Percentiles rank a stretch among this genome's conserved stretches.
phyloP scores from a whole-genome alignment of 2,329 filamentous ascomycete genomes.

The Ilyonectria destructans region DNA sequence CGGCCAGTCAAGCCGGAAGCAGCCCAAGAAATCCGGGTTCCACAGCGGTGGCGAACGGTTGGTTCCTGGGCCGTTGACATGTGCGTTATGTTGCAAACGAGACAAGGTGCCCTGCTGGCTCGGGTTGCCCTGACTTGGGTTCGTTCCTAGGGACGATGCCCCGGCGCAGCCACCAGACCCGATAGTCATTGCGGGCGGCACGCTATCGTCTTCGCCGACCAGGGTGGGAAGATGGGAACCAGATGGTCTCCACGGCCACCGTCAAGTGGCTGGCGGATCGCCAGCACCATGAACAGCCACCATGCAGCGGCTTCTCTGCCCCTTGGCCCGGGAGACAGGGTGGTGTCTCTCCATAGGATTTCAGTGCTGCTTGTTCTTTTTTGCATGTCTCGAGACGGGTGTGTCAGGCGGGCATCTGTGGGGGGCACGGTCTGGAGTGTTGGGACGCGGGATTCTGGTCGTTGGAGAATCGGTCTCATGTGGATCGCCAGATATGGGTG shows the following conservation, averaged over 20 bases:
- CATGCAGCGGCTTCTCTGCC: slow-evolving; percentile 36
- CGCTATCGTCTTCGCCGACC: slow-evolving; percentile 40
- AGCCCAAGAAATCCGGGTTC: slow-evolving; percentile 33
- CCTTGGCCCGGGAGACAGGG: slow-evolving; percentile 35
- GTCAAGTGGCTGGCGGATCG: slow-evolving; percentile 45
- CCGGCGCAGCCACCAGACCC: slow-evolving; percentile 42
- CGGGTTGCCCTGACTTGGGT: slow-evolving; percentile 36
- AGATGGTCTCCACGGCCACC: slow-evolving; percentile 41
- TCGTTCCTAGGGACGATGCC: slow-evolving; percentile 42
- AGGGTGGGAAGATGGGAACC: slow-evolving; percentile 33
- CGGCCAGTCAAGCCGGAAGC: slow-evolving; percentile 16
- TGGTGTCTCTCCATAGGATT: slow-evolving; percentile 3
- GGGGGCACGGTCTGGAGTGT: slow-evolving; percentile 7
- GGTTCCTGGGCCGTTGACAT: slow-evolving; percentile 43
- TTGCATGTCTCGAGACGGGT: slow-evolving; percentile 15
- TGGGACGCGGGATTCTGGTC: slow-evolving; percentile 9
- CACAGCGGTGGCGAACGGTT: slow-evolving; percentile 41
- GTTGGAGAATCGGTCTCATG: slow-evolving; percentile 24
- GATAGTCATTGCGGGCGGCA: slow-evolving; percentile 38
- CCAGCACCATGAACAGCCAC: slow-evolving; percentile 39
- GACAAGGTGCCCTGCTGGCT: slow-evolving; percentile 30
- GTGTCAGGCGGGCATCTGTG: slow-evolving; percentile 16
- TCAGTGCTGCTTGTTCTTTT: slow-evolving; percentile 7
- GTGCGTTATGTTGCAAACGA: slow-evolving; percentile 30
- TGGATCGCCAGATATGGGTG: slow-evolving; percentile 8